These are phyloP conservation scores for Mangifera indica DNA, from an alignment of 345 rosid species.

Conservation along the genomic window DNA sequence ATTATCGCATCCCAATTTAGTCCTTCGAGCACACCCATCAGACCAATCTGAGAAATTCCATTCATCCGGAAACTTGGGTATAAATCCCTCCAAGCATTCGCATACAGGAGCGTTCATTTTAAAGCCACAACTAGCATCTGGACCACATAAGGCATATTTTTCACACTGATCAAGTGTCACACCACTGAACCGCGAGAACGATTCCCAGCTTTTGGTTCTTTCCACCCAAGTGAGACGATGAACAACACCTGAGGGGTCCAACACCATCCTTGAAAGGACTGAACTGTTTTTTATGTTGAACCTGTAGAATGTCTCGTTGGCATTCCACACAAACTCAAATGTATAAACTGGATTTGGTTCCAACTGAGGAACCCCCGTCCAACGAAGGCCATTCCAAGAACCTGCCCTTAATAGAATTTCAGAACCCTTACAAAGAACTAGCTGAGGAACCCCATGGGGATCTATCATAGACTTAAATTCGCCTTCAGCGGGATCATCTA, in stretches of 20 bases:
- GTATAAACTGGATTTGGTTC: neutral
- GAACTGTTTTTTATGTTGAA: neutral
- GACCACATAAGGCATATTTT: constrained; percentile 38
- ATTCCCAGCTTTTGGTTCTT: constrained; percentile 29
- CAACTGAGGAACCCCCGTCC: constrained; percentile 23
- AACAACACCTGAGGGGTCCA: constrained; percentile 25
- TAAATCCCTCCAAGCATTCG: constrained; percentile 43
- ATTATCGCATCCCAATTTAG: constrained; percentile 25
- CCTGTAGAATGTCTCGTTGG: neutral
- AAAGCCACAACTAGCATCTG: constrained; percentile 38
- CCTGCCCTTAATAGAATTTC: constrained; percentile 15
- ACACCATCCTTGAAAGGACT: neutral
- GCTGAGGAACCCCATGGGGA: constrained; percentile 27
- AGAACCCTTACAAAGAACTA: constrained; percentile 14
- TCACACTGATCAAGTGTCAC: constrained; percentile 51
- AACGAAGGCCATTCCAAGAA: constrained; percentile 37
- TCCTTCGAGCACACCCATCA: constrained; percentile 47
- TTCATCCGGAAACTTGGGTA: constrained; percentile 33
- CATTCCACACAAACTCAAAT: neutral
- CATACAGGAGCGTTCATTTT: constrained; percentile 41
- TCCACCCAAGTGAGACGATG: constrained; percentile 29
- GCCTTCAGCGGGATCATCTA: constrained; percentile 25
- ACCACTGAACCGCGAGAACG: constrained; percentile 22
- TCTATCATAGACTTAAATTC: constrained; percentile 20
- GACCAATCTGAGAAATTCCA: constrained; percentile 49